phyloP scores from a whole-genome alignment of 306 rosid genomes.

The Cicer cuneatum region DNA sequence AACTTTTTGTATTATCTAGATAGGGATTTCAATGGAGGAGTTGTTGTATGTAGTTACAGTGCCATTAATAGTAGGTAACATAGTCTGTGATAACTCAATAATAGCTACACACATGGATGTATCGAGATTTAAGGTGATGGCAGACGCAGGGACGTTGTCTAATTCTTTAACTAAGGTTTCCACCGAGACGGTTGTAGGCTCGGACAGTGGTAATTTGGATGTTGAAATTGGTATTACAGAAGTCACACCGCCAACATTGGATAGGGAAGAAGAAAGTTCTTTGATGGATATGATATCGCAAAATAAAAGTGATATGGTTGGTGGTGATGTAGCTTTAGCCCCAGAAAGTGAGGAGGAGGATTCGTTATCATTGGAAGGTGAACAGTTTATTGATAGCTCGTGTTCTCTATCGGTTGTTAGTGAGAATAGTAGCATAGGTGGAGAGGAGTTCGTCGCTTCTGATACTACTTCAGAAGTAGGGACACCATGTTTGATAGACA shows the following conservation, averaged over 20 bases:
- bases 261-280: slow-evolving; percentile 47
- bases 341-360: slow-evolving; percentile 77
- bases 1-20: slow-evolving; percentile 60
- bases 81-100: slow-evolving; percentile 71
- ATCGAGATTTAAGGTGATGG: slow-evolving; percentile 74
- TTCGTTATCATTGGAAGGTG: slow-evolving; percentile 73
- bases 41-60: slow-evolving; percentile 65
- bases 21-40: slow-evolving; percentile 85
- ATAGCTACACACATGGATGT: slow-evolving; percentile 66
- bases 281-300: slow-evolving; percentile 60
- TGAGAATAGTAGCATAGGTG: slow-evolving; percentile 77
- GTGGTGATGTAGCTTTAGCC: slow-evolving; percentile 45
- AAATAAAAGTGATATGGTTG: slow-evolving; percentile 49
- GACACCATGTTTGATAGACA: slow-evolving; percentile 53
- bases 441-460: slow-evolving; percentile 65
- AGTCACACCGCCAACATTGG: slow-evolving; percentile 48
- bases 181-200: slow-evolving; percentile 49
- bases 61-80: slow-evolving; percentile 82
- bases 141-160: slow-evolving; percentile 61
- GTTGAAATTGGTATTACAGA: slow-evolving; percentile 51
- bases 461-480: slow-evolving; percentile 64
- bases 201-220: slow-evolving; percentile 50
- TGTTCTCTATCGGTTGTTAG: slow-evolving; percentile 75
- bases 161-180: slow-evolving; percentile 64
- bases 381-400: slow-evolving; percentile 69